These are phyloP conservation scores for Starmerella apicola DNA, from an alignment of 805 yeast genomes.

Conservation along the genomic window DNA sequence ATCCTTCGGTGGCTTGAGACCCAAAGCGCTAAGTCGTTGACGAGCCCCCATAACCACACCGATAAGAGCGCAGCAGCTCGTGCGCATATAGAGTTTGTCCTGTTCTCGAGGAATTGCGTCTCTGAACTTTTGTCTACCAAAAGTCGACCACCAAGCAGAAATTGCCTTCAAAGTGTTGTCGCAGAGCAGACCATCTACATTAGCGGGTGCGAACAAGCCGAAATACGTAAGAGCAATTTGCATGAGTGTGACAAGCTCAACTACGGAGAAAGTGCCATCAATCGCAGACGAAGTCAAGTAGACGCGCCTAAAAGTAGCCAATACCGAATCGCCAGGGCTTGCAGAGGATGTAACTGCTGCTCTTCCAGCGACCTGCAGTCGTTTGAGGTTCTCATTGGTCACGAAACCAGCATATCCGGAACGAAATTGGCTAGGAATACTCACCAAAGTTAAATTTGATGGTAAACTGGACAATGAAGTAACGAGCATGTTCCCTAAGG, in stretches of 20 bases:
- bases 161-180: constrained; percentile 63
- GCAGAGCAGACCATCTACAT: constrained; percentile 79
- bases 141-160: constrained; percentile 65
- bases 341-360: constrained; percentile 58
- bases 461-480: constrained; percentile 77
- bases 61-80: constrained; percentile 62
- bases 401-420: constrained; percentile 37
- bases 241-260: constrained; percentile 58
- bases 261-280: constrained; percentile 51
- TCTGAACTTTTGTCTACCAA: constrained; percentile 37
- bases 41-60: constrained; percentile 63
- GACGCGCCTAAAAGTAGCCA: constrained; percentile 67
- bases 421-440: constrained; percentile 45
- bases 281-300: constrained; percentile 42
- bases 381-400: constrained; percentile 63
- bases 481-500: constrained; percentile 53
- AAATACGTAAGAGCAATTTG: constrained; percentile 73
- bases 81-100: constrained; percentile 17
- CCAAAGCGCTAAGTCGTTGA: constrained; percentile 46
- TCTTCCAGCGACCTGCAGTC: constrained; percentile 75
- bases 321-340: constrained; percentile 58
- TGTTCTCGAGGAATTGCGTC: constrained; percentile 13
- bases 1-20: constrained; percentile 59
- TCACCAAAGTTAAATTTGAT: constrained; percentile 56
- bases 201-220: constrained; percentile 51